These are phyloP conservation scores for Phytophthora niederhauseri DNA, from an alignment of 352 stramenopile genomes.

Conservation along the genomic window DNA sequence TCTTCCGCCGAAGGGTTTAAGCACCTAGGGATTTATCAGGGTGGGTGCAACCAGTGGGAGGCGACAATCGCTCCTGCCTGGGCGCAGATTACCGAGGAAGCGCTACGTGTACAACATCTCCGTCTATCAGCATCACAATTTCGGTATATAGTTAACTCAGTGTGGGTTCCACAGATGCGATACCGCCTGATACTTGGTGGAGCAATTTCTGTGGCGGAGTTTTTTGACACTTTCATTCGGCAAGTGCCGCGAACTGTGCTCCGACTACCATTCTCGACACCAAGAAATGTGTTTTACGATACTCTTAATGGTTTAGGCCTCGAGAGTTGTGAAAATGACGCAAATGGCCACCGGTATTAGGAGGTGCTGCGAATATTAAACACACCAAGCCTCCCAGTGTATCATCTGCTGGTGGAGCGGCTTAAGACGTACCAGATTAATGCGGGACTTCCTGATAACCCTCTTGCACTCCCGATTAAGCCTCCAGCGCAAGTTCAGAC, in stretches of 20 bases:
- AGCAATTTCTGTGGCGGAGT: background rate
- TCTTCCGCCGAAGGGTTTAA: conserved; percentile 8
- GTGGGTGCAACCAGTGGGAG: background rate
- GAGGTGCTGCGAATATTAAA: conserved; percentile 12
- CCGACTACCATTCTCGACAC: background rate
- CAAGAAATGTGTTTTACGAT: conserved; percentile 6
- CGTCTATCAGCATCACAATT: conserved; percentile 3
- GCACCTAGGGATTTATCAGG: conserved; percentile 11
- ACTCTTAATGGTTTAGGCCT: background rate
- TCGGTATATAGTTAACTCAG: conserved; percentile 10
- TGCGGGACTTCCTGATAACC: background rate
- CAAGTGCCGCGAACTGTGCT: conserved; percentile 4
- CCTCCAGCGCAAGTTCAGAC: too few relatives aligned
- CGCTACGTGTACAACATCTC: background rate
- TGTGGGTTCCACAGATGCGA: conserved; percentile 5
- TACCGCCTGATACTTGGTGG: conserved; percentile 1
- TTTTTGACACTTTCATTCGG: conserved; percentile 8
- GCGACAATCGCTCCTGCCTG: background rate
- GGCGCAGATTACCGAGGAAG: background rate
- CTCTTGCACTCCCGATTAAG: background rate
- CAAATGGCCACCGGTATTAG: background rate
- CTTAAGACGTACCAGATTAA: conserved; percentile 1
- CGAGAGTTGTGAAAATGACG: conserved; percentile 1
- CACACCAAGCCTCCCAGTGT: conserved; percentile 5
- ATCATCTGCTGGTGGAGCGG: conserved; percentile 5